Evolutionary conservation across 345 rosid genomes (phyloP), one percentile per base, ranked within the genome.

Genomic region (Clarkia xantiana): DNA sequence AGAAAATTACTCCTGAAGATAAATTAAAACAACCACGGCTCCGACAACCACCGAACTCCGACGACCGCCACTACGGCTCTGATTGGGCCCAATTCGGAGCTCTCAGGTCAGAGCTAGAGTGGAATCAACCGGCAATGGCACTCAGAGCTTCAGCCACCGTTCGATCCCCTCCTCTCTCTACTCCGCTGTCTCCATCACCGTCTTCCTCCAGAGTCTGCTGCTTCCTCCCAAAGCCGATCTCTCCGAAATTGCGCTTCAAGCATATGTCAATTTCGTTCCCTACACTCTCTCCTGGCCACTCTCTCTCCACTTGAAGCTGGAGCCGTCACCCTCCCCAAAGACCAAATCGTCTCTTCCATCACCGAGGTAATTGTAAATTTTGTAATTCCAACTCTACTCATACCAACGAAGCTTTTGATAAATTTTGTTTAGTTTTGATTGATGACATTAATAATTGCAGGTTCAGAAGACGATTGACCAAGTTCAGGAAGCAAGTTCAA

Each of bases 261-360:
- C 78, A 72, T 50, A 40, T 59, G 72, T 64, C 77, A 45, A 59
- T 76, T 0, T 59, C 76, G 52, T 73, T 86, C 40, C 87, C 88
- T 9, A 44, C 82, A 36, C 66, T 80, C 48, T 67, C 74, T 82
- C 42, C 55, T 86, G 57, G 66, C 79, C 42, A 54, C 81, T 60
- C 64, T 79, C 47, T 23, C 76, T 58, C 84, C 78, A 5, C 55
- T 38, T 55, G 84, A 86, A 61, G 94, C 93, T 54, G 72, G 74
- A 59, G 87, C 90, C 20, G 53, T 76, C 64, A 59, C 74, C 68
- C 63, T 85, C 53, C 52, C 76, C 64, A 90, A 82, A 58, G 97
- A 85, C 66, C 94, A 82, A 75, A 82, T 85, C 63, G 78, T 79
- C 67, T 85, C 97, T 34, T 82, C 90, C 44, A 60, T 89, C 65